These are phyloP conservation scores for Blastocystis sp. DNA, from an alignment of 352 stramenopile species.

Conservation along the genomic window DNA sequence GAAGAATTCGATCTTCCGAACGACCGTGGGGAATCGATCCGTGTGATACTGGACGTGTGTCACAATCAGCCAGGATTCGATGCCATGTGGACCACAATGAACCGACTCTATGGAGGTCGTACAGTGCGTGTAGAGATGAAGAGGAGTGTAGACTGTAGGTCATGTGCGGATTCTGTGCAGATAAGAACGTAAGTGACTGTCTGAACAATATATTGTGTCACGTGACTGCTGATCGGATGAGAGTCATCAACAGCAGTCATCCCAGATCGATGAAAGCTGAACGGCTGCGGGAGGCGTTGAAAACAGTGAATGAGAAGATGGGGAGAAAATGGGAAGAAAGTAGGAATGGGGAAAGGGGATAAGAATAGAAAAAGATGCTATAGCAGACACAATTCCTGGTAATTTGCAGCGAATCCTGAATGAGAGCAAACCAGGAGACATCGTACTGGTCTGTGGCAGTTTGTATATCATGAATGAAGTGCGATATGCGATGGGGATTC, in stretches of 20 bases:
- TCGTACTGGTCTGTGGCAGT: constrained; percentile 39
- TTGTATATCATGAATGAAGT: constrained; percentile 63
- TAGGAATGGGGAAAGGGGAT: neutral
- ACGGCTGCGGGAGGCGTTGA: neutral
- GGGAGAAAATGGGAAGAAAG: neutral
- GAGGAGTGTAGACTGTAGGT: neutral
- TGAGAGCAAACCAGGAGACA: neutral
- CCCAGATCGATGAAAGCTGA: constrained; percentile 42
- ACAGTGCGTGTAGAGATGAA: neutral
- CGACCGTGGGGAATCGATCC: neutral
- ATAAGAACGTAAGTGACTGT: constrained; percentile 60
- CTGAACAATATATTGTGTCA: constrained; percentile 15
- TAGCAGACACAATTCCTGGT: constrained; percentile 5
- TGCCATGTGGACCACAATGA: constrained; percentile 33
- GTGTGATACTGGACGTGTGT: constrained; percentile 37
- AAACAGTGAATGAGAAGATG: neutral
- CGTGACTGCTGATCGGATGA: neutral
- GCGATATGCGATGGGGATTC: constrained; percentile 56
- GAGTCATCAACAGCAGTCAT: constrained; percentile 50
- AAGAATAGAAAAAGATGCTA: constrained; percentile 10
- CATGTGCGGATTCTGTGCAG: constrained; percentile 60
- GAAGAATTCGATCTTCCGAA: constrained; percentile 52
- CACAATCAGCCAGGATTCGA: constrained; percentile 52
- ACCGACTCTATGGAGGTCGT: neutral
- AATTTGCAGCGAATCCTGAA: constrained; percentile 12